phyloP scores from a whole-genome alignment of 768 basidiomycete species.

The Boletales sp. region DNA sequence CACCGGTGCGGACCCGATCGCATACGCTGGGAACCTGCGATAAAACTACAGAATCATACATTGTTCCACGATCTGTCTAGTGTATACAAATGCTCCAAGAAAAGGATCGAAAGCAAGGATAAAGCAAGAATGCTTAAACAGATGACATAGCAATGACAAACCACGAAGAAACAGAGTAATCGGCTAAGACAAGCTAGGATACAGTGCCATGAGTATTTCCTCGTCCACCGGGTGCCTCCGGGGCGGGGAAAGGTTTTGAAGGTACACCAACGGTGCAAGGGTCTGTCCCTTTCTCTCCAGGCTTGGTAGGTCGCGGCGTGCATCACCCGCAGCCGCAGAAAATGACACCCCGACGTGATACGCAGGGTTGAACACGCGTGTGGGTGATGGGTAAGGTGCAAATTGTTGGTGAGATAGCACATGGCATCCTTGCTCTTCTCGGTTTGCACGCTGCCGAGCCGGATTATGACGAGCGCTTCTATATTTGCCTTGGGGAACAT shows the following conservation, averaged over 20 bases:
- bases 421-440: constrained; percentile 23
- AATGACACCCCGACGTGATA: constrained; percentile 3
- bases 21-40: neutral
- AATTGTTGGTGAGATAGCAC: constrained; percentile 22
- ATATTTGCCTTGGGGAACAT: constrained; percentile 59
- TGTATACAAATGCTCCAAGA: constrained; percentile 25
- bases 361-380: constrained; percentile 12
- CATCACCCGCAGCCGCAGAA: neutral
- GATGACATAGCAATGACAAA: constrained; percentile 10
- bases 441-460: constrained; percentile 36
- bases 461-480: constrained; percentile 59
- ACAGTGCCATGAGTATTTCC: constrained; percentile 61
- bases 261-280: constrained; percentile 63
- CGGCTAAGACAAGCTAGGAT: constrained; percentile 26
- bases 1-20: neutral
- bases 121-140: neutral
- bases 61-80: constrained; percentile 18
- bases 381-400: constrained; percentile 30
- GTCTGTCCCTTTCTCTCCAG: constrained; percentile 22
- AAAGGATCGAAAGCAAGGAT: constrained; percentile 8
- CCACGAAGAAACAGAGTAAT: constrained; percentile 13
- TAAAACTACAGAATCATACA: constrained; percentile 18
- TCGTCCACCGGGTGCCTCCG: constrained; percentile 71
- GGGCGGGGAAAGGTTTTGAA: constrained; percentile 55
- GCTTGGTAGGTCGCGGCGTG: neutral